phyloP scores from a whole-genome alignment of 1,284 basidiomycete genomes.

The Malassezia yamatoensis region DNA sequence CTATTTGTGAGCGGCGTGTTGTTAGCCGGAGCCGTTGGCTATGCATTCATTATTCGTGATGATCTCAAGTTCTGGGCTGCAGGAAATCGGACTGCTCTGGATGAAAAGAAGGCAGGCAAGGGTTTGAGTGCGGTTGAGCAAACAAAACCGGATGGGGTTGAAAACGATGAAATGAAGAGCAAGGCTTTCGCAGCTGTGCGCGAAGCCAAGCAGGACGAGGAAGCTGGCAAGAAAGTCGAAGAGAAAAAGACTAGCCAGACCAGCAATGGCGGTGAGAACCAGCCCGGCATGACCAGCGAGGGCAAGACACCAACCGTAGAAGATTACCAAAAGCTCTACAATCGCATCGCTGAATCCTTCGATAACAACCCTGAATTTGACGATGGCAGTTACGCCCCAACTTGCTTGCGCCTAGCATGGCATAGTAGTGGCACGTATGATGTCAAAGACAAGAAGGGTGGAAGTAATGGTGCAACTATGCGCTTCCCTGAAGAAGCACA shows the following conservation, averaged over 20 bases:
- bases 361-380: slow-evolving; percentile 42
- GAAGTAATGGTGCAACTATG: slow-evolving; percentile 52
- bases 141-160: not conserved
- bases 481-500: slow-evolving; percentile 50
- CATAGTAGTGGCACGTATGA: slow-evolving; percentile 45
- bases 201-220: not conserved
- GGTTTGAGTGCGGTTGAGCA: not conserved
- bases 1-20: not conserved
- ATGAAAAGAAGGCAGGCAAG: slow-evolving; percentile 9
- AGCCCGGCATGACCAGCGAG: not conserved
- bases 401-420: slow-evolving; percentile 45
- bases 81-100: not conserved
- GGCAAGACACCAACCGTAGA: slow-evolving; percentile 3
- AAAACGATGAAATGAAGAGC: not conserved
- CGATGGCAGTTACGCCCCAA: slow-evolving; percentile 43
- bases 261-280: not conserved
- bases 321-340: slow-evolving; percentile 46
- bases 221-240: not conserved
- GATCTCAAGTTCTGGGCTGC: slow-evolving; percentile 13
- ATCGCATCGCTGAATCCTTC: slow-evolving; percentile 37
- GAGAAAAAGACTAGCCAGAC: not conserved
- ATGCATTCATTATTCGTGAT: slow-evolving; percentile 5
- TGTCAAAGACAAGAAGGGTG: slow-evolving; percentile 50
- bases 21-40: slow-evolving; percentile 18
- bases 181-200: not conserved